Evolutionary conservation across 257 asterid species (phyloP).

Genomic region (Capsicum rhomboideum): DNA sequence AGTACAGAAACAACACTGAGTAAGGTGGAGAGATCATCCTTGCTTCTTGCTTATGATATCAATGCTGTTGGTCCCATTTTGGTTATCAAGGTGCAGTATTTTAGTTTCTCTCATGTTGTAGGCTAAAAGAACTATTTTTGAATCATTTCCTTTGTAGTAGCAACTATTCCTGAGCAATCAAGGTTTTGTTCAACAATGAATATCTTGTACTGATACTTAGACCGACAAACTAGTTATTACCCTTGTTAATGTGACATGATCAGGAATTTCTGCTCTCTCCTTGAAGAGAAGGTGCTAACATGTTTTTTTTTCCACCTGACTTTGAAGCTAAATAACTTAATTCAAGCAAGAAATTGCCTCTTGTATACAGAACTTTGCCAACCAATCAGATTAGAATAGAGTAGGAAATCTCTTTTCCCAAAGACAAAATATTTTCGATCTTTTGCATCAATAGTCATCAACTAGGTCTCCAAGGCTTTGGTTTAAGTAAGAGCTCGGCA

Average conservation of each 20-base stretch:
- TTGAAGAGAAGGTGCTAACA: neutral
- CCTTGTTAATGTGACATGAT: neutral
- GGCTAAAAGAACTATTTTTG: neutral
- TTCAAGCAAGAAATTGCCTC: neutral
- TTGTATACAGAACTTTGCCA: neutral
- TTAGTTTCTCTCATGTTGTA: neutral
- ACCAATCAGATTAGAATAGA: neutral
- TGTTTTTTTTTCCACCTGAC: neutral
- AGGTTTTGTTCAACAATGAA: neutral
- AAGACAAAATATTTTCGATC: neutral
- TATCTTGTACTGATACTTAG: neutral
- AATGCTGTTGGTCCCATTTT: conserved; percentile 86
- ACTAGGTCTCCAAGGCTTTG: neutral
- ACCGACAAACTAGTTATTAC: neutral
- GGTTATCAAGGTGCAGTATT: conserved; percentile 49
- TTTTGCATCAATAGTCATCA: neutral
- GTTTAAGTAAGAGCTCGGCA: neutral
- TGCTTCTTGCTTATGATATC: conserved; percentile 77
- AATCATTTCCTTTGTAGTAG: neutral
- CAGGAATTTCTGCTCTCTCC: neutral
- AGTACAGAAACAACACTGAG: conserved; percentile 90
- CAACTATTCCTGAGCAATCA: neutral
- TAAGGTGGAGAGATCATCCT: conserved; percentile 68
- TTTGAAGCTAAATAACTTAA: neutral
- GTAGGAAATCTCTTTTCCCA: neutral